These are phyloP conservation scores for Rhazya stricta DNA, from an alignment of 257 asterid genomes.

Conservation along the genomic window DNA sequence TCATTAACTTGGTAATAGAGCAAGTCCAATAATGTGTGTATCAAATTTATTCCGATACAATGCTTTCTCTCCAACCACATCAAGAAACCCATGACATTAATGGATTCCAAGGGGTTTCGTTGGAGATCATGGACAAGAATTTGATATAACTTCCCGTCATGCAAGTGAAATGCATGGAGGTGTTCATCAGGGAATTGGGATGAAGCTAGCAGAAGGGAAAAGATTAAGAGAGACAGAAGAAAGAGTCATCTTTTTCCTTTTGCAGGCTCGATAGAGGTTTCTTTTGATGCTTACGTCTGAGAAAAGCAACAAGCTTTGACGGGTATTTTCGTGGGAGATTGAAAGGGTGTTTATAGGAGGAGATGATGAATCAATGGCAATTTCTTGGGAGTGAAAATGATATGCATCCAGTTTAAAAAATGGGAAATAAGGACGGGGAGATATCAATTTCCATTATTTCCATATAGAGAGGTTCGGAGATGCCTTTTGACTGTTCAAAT, in stretches of 20 bases:
- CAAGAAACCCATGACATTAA: constrained; percentile 49
- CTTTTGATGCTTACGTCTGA: not conserved
- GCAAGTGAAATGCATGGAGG: constrained; percentile 44
- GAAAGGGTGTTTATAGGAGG: no score
- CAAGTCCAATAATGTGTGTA: constrained; percentile 28
- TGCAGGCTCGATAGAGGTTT: no score
- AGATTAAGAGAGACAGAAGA: not conserved
- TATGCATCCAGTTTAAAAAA: no score
- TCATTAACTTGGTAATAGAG: constrained; percentile 21
- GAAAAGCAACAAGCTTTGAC: not conserved
- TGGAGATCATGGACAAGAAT: constrained; percentile 31
- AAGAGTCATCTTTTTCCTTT: not conserved
- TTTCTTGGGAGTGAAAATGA: no score
- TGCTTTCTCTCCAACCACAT: constrained; percentile 45
- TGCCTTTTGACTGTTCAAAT: no score
- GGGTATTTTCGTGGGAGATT: no score
- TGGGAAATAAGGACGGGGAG: no score
- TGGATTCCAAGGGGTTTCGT: constrained; percentile 45
- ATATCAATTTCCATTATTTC: no score
- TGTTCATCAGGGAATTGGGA: constrained; percentile 39
- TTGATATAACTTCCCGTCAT: constrained; percentile 42
- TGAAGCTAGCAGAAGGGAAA: not conserved
- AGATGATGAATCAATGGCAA: no score
- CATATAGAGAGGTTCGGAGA: no score
- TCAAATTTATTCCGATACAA: constrained; percentile 13